Evolutionary conservation across 257 asterid genomes (phyloP), one percentile per base, ranked within the genome.

Genomic region (Jaltomata sinuosa): DNA sequence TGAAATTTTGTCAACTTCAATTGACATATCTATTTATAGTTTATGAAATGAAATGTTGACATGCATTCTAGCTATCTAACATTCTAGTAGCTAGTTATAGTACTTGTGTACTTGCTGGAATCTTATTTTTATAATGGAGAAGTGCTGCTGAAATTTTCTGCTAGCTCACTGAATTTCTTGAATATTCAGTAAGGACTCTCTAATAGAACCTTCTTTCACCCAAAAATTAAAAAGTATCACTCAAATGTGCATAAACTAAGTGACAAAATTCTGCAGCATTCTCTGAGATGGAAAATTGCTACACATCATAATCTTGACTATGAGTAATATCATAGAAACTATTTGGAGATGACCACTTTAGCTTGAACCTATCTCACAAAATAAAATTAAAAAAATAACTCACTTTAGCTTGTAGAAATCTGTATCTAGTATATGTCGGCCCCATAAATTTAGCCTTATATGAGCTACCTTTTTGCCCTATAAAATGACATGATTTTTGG

Each of bases 361-460:
- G 32, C 31, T 57, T 22, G 31, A 9, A 59, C 67, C 67, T 6
- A 59, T 59, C 32, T 59, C 67, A 10, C 32, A 22, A 59, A 22
- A 59, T 59, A 59, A 22, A 57, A 57, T 8, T 3, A 15, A 57
- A 9, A 55, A 25, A 29, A 12, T 22, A 25, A 59, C 67, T 57
- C 11, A 50, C 55, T 50, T 15, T 10, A 12, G 97, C 85, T 95
- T 95, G 87, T 95, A 95, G 79, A 83, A 87, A 85, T 95, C 99
- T 61, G 94, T 84, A 86, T 95, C 95, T 19, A 93, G 93, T 86
- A 94, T 84, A 83, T 95, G 98, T 71, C 98, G 95, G 47, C 96
- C 53, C 57, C 50, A 40, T 85, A 12, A 68, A 65, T 77, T 32
- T 31, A 71, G 72, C 15, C 83, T 71, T 54, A 55, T 81, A 80